These are phyloP conservation scores for Didymella pomorum DNA, from an alignment of 2,329 filamentous ascomycete genomes.

Conservation along the genomic window DNA sequence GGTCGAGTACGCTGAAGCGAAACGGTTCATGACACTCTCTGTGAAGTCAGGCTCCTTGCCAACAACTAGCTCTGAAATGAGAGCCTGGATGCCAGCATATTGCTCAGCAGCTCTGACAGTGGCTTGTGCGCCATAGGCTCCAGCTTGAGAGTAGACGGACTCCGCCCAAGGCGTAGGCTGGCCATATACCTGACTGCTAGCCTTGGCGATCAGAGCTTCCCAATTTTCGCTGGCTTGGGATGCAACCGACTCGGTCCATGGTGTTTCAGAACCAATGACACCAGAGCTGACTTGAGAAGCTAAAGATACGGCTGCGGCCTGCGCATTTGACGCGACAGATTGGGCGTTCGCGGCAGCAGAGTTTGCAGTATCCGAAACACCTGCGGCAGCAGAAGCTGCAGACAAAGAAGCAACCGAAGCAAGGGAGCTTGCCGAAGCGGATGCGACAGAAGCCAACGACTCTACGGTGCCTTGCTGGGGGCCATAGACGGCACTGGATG, in stretches of 20 bases:
- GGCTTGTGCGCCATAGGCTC: slow-evolving; percentile 68
- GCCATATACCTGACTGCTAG: slow-evolving; percentile 75
- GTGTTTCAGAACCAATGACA: slow-evolving; percentile 58
- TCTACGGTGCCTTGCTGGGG: slow-evolving; percentile 48
- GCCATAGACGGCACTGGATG: slow-evolving; percentile 72
- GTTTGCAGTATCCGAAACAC: slow-evolving; percentile 39
- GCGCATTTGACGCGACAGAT: no score
- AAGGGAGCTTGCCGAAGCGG: slow-evolving; percentile 51
- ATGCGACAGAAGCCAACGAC: slow-evolving; percentile 48
- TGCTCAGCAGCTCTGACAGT: slow-evolving; percentile 68
- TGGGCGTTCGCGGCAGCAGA: slow-evolving; percentile 54
- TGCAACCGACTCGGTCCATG: slow-evolving; percentile 62
- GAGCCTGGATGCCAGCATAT: slow-evolving; percentile 73
- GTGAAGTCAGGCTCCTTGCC: slow-evolving; percentile 84
- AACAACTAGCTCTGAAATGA: slow-evolving; percentile 77
- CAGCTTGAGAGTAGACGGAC: slow-evolving; percentile 60
- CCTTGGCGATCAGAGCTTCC: slow-evolving; percentile 68
- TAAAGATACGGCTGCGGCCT: slow-evolving; percentile 56
- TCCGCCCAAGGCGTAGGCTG: slow-evolving; percentile 63
- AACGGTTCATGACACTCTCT: slow-evolving; percentile 76
- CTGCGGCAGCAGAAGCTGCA: slow-evolving; percentile 61
- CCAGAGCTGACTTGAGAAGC: slow-evolving; percentile 57
- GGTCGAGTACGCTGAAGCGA: slow-evolving; percentile 76
- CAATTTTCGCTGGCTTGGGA: slow-evolving; percentile 68
- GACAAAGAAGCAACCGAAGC: slow-evolving; percentile 56